Evolutionary conservation across 2,329 filamentous ascomycete species (phyloP), one percentile per base, ranked within the genome.

Genomic region (Calonectria pauciramosa): DNA sequence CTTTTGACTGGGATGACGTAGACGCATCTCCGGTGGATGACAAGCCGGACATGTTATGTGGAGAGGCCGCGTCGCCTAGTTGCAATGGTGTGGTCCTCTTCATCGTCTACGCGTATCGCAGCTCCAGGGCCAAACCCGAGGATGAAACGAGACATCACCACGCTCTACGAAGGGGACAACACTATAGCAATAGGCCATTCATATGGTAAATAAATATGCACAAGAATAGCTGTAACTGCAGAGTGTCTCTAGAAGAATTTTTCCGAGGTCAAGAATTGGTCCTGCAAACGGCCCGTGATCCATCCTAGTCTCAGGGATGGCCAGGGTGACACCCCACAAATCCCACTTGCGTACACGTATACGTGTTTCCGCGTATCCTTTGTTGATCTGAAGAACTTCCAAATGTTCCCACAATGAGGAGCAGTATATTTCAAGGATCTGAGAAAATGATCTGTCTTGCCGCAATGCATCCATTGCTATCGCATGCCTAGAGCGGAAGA

Each of bases 41-140:
- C 36, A 41, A 28, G 16, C 38, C 36, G 49, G 32, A 38, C 56
- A 26, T 59, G 38, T 26, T 47, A 23, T 56, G 69, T 71, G 69
- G 69, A 71, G 69, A 71, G 69, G 69, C 60, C 69, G 60, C 69
- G 69, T 71, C 51, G 69, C 60, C 69, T n/a, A 49, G 49, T 56
- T 54, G 38, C 49, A 56, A 59, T 36, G 28, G 34, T 44, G 51
- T 51, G 69, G 59, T 52, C 47, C 30, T n/a, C 13, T 64, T 23
- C 26, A 14, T 23, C 30, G 11, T 36, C 28, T 32, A 30, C 68
- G 41, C 56, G 23, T 54, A 34, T 44, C 28, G 52, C 10, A 11
- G 26, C 36, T 8, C n/a, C 51, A 47, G 30, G 38, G 49, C 30
- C 18, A 34, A 47, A 20, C 18, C 10, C 13, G 26, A 52, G 4